Percentiles rank a stretch among this genome's conserved stretches.
These are phyloP conservation scores for Silene noctiflora DNA, from an alignment of 179 eudicot species.

Conservation along the genomic window DNA sequence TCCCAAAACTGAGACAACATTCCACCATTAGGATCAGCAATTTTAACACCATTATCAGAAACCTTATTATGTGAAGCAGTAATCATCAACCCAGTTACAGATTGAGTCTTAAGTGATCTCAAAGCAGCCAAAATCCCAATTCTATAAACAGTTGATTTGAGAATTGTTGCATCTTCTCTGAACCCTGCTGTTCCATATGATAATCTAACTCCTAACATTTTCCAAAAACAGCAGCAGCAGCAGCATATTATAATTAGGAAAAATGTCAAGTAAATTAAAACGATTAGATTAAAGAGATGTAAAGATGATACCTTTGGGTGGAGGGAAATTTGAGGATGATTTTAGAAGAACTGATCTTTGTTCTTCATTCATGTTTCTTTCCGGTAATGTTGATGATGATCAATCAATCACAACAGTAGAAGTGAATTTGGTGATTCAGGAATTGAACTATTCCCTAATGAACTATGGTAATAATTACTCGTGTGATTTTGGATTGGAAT, in stretches of 20 bases:
- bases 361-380: constrained; percentile 34
- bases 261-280: not conserved
- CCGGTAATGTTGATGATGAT: not conserved
- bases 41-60: constrained; percentile 87
- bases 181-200: constrained; percentile 94
- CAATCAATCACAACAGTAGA: too few species aligned
- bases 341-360: constrained; percentile 52
- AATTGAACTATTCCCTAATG: too few species aligned
- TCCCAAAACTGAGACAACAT: constrained; percentile 89
- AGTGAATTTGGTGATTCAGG: too few species aligned
- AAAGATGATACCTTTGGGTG: constrained; percentile 49
- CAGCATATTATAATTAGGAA: not conserved
- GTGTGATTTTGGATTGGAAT: too few species aligned
- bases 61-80: constrained; percentile 88
- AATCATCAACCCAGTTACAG: constrained; percentile 86
- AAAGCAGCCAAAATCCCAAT: constrained; percentile 78
- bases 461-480: too few species aligned
- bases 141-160: constrained; percentile 66
- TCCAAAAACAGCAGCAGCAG: not conserved
- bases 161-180: constrained; percentile 66
- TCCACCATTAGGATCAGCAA: constrained; percentile 82
- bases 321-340: constrained; percentile 49
- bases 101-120: constrained; percentile 60
- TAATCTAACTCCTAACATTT: constrained; percentile 56
- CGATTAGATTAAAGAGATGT: too few species aligned